These are phyloP conservation scores for Pyrus communis DNA, from an alignment of 306 rosid genomes.

Conservation along the genomic window DNA sequence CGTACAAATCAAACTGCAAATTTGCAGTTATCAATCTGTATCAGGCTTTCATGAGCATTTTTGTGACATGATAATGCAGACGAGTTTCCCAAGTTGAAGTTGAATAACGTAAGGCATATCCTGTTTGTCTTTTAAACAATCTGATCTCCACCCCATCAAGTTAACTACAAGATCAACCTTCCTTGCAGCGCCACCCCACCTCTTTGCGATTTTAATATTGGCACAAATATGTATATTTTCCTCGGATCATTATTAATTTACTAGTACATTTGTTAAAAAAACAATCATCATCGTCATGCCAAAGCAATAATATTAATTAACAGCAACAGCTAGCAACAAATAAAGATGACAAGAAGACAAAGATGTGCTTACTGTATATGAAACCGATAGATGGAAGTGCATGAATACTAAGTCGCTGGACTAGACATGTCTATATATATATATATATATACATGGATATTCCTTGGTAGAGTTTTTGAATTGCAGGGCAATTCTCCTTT, in stretches of 20 bases:
- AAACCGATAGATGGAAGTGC: background rate
- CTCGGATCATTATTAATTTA: no score
- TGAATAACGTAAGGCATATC: background rate
- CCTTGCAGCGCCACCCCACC: no score
- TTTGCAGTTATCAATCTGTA: background rate
- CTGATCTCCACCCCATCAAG: background rate
- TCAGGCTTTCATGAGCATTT: background rate
- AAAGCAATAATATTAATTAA: background rate
- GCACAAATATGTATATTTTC: no score
- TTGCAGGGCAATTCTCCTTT: conserved; percentile 98
- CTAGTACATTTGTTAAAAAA: no score
- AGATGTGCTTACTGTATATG: background rate
- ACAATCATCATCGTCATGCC: no score
- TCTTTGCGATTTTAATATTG: no score
- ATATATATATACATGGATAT: background rate
- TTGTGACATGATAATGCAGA: background rate
- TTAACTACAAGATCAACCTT: background rate
- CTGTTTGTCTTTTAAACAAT: background rate
- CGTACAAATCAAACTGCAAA: no score
- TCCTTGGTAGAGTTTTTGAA: conserved; percentile 16
- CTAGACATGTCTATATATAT: no score
- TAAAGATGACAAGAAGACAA: background rate
- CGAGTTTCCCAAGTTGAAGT: background rate
- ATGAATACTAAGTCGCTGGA: background rate
- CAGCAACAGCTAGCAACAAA: background rate